Evolutionary conservation across 1,139 yeast species (phyloP).

Genomic region (Yamadazyma dendronema): DNA sequence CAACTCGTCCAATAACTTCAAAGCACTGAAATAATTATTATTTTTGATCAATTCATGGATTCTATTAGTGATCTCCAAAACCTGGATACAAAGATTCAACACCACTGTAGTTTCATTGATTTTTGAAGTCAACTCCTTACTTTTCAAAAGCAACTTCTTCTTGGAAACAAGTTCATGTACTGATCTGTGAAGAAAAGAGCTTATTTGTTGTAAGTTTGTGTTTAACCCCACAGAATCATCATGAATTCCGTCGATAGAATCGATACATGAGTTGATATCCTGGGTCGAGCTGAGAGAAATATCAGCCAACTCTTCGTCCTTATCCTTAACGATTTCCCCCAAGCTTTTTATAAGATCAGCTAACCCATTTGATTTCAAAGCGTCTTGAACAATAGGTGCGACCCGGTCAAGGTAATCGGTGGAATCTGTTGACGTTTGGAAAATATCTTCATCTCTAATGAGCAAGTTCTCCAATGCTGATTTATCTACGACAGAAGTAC

Average conservation of each 20-base stretch:
- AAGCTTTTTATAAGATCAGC: constrained; percentile 56
- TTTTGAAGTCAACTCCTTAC: constrained; percentile 57
- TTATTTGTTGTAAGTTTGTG: constrained; percentile 50
- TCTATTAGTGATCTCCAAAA: constrained; percentile 81
- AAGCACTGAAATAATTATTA: constrained; percentile 80
- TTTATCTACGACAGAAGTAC: constrained; percentile 19
- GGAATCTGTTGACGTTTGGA: constrained; percentile 51
- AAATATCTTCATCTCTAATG: constrained; percentile 45
- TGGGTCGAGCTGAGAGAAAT: constrained; percentile 64
- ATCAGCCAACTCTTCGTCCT: constrained; percentile 63
- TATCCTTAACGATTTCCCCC: constrained; percentile 54
- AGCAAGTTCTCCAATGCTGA: constrained; percentile 40
- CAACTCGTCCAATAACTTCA: constrained; percentile 77
- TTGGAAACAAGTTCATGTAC: constrained; percentile 62
- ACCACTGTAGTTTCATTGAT: constrained; percentile 63
- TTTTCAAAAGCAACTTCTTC: constrained; percentile 52
- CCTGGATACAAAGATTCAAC: constrained; percentile 71
- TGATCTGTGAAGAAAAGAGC: constrained; percentile 55
- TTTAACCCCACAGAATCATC: constrained; percentile 53
- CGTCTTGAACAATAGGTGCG: constrained; percentile 73
- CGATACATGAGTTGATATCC: constrained; percentile 52
- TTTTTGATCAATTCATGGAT: constrained; percentile 77
- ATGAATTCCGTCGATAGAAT: constrained; percentile 57
- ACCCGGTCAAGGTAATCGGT: constrained; percentile 78
- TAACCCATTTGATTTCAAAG: constrained; percentile 56